These are phyloP conservation scores for Leucocoprinus birnbaumii DNA, from an alignment of 768 basidiomycete genomes.

Conservation along the genomic window DNA sequence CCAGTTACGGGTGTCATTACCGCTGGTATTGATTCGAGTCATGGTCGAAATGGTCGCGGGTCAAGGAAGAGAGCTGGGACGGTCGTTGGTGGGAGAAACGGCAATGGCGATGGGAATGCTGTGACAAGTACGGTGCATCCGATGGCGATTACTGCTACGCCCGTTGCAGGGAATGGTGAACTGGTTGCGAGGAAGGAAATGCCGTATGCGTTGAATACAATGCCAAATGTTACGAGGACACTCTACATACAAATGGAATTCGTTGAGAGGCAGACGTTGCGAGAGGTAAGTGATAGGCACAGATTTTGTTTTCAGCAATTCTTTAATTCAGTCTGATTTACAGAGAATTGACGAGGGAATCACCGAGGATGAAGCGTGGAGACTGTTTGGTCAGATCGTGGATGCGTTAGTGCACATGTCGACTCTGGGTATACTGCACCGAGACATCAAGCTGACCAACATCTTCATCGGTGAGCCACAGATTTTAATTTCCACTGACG, in stretches of 20 bases:
- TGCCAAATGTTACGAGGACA: conserved; percentile 46
- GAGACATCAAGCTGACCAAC: conserved; percentile 91
- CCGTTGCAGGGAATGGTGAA: background rate
- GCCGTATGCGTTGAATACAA: conserved; percentile 18
- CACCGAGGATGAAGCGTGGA: conserved; percentile 84
- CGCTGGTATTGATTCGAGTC: background rate
- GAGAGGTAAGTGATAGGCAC: conserved; percentile 69
- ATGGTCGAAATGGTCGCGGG: background rate
- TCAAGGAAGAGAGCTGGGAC: conserved; percentile 1
- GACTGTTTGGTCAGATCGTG: conserved; percentile 84
- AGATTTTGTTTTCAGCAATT: too few species aligned
- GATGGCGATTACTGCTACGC: background rate
- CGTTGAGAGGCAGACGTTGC: conserved; percentile 86
- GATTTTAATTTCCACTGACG: background rate
- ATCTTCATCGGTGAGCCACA: conserved; percentile 79
- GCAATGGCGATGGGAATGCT: background rate
- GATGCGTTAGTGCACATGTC: conserved; percentile 92
- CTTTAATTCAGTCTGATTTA: background rate
- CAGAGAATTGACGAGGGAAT: conserved; percentile 79
- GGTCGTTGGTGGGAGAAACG: background rate
- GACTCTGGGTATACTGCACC: conserved; percentile 79
- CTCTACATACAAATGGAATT: conserved; percentile 98
- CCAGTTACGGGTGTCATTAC: background rate
- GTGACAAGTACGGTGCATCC: conserved; percentile 3
- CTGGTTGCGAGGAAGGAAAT: conserved; percentile 19